Evolutionary conservation across 345 rosid genomes (phyloP), one percentile per base, ranked within the genome.

Genomic region (Hevea brasiliensis): DNA sequence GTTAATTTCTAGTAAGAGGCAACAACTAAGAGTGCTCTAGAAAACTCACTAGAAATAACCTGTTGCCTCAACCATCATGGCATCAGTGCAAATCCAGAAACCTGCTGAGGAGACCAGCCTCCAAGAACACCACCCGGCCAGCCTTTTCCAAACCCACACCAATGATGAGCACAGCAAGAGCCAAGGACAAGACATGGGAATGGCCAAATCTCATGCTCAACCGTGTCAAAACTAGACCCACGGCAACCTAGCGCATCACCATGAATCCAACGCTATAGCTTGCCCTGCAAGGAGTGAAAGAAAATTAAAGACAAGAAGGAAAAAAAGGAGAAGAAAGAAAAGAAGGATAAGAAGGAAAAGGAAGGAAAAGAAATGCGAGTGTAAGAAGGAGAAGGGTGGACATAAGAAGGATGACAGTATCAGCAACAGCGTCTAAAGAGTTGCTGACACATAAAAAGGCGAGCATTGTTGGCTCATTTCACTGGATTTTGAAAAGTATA

Each of bases 371-470:
- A 65, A 57, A 55, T 20, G 23, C 18, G 45, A 20, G 41, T 20
- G 29, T 32, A 61, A 75, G 44, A 51, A 68, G 45, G 55, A 75
- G 29, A 26, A 9, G n/a, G n/a, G n/a, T n/a, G n/a, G n/a, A n/a
- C n/a, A n/a, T n/a, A n/a, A n/a, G n/a, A n/a, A n/a, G n/a, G n/a
- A n/a, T n/a, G n/a, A n/a, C n/a, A n/a, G n/a, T 26, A 27, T 27
- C 62, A 54, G 54, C 53, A 55, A 64, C 66, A 44, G 56, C 47
- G 53, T 62, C 40, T 56, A 64, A 44, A 73, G 47, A 8, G 57
- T 26, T 58, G 6, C 32, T 21, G 37, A 32, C 20, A 35, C n/a
- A 26, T 9, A 23, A 47, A 13, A 47, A 44, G 53, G 51, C 10
- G 18, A 37, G 47, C 26, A 61, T 60, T 32, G 0, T 15, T 32